Conservation (phyloP, 1,139 yeast genomes). For the Hansenula lynferdii region DNA sequence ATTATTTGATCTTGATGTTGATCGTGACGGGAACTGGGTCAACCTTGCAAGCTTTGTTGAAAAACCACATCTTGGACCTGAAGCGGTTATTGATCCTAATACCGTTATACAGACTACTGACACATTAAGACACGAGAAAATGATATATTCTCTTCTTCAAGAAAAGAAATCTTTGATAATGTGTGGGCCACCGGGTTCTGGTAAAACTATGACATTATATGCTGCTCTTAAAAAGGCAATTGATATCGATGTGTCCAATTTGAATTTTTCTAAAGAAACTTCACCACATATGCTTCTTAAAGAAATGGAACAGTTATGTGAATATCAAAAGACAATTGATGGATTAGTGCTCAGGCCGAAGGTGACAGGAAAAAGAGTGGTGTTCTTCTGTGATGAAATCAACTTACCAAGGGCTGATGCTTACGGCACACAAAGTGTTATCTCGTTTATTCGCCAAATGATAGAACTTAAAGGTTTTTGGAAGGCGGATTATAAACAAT, state of each 20-base stretch:
- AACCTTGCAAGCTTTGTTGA: conserved; percentile 42
- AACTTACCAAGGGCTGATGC: conserved; percentile 72
- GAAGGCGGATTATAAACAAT: conserved; percentile 51
- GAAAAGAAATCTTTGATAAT: conserved; percentile 61
- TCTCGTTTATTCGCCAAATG: conserved; percentile 73
- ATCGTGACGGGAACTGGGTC: conserved; percentile 60
- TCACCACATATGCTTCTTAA: conserved; percentile 57
- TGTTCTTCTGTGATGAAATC: conserved; percentile 88
- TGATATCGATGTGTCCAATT: conserved; percentile 54
- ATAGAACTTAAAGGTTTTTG: conserved; percentile 78
- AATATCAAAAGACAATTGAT: conserved; percentile 45
- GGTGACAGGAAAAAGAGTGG: conserved; percentile 65
- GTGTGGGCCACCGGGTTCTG: conserved; percentile 98
- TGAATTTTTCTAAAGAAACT: conserved; percentile 85
- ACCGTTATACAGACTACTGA: conserved; percentile 77
- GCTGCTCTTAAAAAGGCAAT: conserved; percentile 60
- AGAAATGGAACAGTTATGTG: conserved; percentile 71
- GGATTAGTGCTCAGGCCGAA: conserved; percentile 59
- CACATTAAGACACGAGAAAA: conserved; percentile 61
- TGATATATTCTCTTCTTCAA: conserved; percentile 53
- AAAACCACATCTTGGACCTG: conserved; percentile 50
- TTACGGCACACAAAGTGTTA: conserved; percentile 74
- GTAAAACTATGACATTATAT: conserved; percentile 88
- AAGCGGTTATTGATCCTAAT: conserved; percentile 57
- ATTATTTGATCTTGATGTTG: conserved; percentile 46